These are phyloP conservation scores for Leccinum laetum DNA, from an alignment of 1,284 basidiomycete species.

Conservation along the genomic window DNA sequence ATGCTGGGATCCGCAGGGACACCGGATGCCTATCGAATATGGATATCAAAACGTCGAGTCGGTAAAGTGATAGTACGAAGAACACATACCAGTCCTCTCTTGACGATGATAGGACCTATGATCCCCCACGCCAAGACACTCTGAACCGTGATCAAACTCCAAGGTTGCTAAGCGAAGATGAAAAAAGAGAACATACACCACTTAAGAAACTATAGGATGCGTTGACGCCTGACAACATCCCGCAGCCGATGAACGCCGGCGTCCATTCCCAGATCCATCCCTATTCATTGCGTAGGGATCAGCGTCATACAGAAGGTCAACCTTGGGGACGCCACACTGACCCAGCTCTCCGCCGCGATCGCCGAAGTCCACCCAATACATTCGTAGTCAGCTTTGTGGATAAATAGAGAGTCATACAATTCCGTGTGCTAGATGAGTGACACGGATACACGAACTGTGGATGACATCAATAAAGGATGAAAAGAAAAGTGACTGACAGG, in stretches of 20 bases:
- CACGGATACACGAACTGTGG: too few species aligned
- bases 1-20: not conserved
- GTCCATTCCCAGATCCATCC: conserved; percentile 32
- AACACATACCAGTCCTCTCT: conserved; percentile 37
- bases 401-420: too few species aligned
- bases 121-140: conserved; percentile 68
- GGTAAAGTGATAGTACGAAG: not conserved
- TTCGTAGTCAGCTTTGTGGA: too few species aligned
- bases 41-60: not conserved
- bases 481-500: too few species aligned
- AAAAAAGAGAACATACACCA: conserved; percentile 31
- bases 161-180: not conserved
- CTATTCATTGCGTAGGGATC: conserved; percentile 35
- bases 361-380: conserved; percentile 58
- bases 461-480: too few species aligned
- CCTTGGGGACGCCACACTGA: not conserved
- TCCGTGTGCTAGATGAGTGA: too few species aligned
- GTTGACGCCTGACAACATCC: conserved; percentile 67
- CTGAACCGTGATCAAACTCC: conserved; percentile 35
- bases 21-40: not conserved
- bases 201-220: conserved; percentile 61
- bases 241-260: conserved; percentile 68
- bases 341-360: conserved; percentile 50
- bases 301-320: not conserved
- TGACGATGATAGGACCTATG: conserved; percentile 59